phyloP scores from a whole-genome alignment of 257 asterid species.

The Solanum rostratum region DNA sequence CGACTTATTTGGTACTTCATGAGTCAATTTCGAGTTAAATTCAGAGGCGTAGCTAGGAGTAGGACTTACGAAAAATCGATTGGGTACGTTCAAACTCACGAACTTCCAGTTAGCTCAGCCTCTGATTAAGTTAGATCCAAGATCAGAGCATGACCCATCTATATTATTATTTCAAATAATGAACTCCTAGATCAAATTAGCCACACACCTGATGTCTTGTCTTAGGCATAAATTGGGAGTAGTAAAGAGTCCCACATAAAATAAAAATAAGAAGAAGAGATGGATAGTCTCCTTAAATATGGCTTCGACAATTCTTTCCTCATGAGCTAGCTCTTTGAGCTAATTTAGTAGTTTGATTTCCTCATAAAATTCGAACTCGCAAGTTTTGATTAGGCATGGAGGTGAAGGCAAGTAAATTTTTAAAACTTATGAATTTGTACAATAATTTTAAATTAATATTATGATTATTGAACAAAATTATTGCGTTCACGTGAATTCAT shows the following conservation, averaged over 20 bases:
- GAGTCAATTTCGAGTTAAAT: too few relatives aligned
- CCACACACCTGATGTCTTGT: neutral
- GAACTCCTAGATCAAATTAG: neutral
- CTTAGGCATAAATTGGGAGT: neutral
- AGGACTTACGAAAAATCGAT: too few relatives aligned
- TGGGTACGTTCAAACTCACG: too few relatives aligned
- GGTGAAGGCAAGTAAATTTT: rapidly evolving
- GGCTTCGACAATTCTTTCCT: neutral
- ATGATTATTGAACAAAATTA: neutral
- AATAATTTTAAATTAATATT: neutral
- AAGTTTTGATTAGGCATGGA: rapidly evolving
- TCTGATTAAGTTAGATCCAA: neutral
- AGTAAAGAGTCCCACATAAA: neutral
- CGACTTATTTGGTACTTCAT: too few relatives aligned
- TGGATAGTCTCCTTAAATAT: neutral
- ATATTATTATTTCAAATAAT: neutral
- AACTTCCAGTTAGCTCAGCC: neutral
- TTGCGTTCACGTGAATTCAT: neutral
- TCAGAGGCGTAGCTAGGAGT: too few relatives aligned
- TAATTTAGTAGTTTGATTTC: too few relatives aligned
- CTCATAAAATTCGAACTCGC: neutral
- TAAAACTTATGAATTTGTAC: neutral
- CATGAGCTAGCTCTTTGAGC: too few relatives aligned
- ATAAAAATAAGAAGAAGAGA: too few relatives aligned
- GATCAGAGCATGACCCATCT: neutral